Base-by-base conservation (phyloP, 1,139 yeast genomes). In the Schwanniomyces etchellsii region DNA sequence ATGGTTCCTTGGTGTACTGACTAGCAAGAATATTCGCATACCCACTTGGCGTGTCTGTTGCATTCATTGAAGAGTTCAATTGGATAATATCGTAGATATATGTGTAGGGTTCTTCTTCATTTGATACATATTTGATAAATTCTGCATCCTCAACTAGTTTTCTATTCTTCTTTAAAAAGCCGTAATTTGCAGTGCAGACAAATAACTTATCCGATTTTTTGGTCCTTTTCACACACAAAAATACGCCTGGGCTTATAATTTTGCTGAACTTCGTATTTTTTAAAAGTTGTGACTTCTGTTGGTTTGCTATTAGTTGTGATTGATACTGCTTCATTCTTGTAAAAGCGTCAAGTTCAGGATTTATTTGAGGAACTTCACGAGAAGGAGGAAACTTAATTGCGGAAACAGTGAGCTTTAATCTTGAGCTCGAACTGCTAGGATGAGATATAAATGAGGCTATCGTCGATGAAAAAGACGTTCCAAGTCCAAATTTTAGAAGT, bases 141-240 rank as follows among this genome's bases (percentile, higher is more conserved):
- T 86, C 86, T 5, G 94, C 88, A 49, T 83, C 91, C 58, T 89
- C 97, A 17, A 81, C 70, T 43, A 81, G 74, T 40, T 77, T 77
- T 39, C 70, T 74, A 41, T 74, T 78, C 44, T 80, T 79, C 50
- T 83, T 82, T 40, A 88, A 64, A 27, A 82, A 69, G 16, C 95
- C 95, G 45, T 85, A 81, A 50, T 88, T 95, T 7, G 93, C 80
- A 3, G 89, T 81, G 29, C 91, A 70, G 2, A 83, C 78, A 52
- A 85, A 85, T 21, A 85, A 57, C 35, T 71, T 70, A 39, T 73
- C 74, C 1, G 69, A 61, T 31, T 50, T 49, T 35, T 64, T 65
- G 1, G 72, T 62, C 40, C 57, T 61, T 38, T 66, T 66, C 3
- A 60, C 73, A 31, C 65, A 58, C 37, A 88, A 65, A 45, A 79